Conservation (phyloP, 495 filamentous ascomycete genomes). For the Barbatosphaeria neglecta region DNA sequence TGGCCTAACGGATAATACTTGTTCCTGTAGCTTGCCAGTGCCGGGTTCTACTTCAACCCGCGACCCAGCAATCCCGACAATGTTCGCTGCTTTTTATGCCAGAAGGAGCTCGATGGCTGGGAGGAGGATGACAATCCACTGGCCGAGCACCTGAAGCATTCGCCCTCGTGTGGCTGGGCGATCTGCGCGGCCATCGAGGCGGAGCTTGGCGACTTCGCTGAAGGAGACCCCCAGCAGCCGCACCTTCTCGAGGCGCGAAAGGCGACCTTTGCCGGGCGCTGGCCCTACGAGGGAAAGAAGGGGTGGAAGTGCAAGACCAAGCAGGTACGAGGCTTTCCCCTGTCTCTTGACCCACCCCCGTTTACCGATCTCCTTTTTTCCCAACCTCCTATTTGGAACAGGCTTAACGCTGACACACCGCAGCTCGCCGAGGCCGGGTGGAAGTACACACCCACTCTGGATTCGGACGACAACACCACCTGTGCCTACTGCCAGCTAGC, state of each 20-base stretch:
- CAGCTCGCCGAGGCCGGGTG: slow-evolving; percentile 88
- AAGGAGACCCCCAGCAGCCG: slow-evolving; percentile 61
- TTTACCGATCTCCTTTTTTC: too few relatives aligned
- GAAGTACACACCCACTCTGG: slow-evolving; percentile 76
- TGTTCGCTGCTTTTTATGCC: slow-evolving; percentile 77
- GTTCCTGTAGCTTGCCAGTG: slow-evolving; percentile 62
- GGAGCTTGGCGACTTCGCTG: slow-evolving; percentile 47
- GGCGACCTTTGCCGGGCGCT: slow-evolving; percentile 64
- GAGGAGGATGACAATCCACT: slow-evolving; percentile 70
- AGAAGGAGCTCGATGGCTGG: slow-evolving; percentile 75
- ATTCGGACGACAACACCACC: slow-evolving; percentile 71
- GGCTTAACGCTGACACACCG: slow-evolving; percentile 17
- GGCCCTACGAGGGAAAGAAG: slow-evolving; percentile 82
- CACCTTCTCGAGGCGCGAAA: slow-evolving; percentile 62
- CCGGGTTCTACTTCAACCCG: slow-evolving; percentile 84
- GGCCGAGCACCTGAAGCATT: slow-evolving; percentile 74
- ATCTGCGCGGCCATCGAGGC: slow-evolving; percentile 61
- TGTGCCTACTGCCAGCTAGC: slow-evolving; percentile 81
- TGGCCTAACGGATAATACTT: neutral
- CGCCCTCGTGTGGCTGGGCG: slow-evolving; percentile 77
- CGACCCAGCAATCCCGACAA: slow-evolving; percentile 67
- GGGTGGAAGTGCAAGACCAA: slow-evolving; percentile 81
- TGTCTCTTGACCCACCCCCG: too few relatives aligned
- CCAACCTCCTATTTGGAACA: too few relatives aligned
- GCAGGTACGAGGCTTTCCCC: slow-evolving; percentile 52